Evolutionary conservation across 176 grass and related monocot genomes (phyloP), one percentile per base, ranked within the genome.

Genomic region (Canna indica): DNA sequence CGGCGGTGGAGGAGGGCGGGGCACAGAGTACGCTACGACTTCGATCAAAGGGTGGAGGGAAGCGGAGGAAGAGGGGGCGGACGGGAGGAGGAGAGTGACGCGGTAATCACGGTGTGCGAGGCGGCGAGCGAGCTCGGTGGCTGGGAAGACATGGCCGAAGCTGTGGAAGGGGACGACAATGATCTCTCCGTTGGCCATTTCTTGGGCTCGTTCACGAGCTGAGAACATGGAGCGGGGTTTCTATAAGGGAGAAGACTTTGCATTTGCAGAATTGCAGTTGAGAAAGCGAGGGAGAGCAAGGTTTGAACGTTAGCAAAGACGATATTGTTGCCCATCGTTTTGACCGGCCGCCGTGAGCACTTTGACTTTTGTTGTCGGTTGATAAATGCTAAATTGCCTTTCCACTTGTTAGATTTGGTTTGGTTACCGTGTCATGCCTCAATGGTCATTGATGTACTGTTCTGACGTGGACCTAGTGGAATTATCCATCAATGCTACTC

Each of bases 101-200:
- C 73, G 62, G 63, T 75, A 74, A 69, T 79, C 63, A 22, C 69
- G 38, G 6, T 36, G 22, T 25, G 82, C 71, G 39, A 84, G 82
- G 15, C 25, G 76, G 7, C 7, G 48, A 0, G 82, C 73, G 30
- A 79, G 82, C 35, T 70, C 75, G 10, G 75, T 69, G n/a, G 81
- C 70, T 0, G 81, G 81, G 60, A 79, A 79, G 10, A 71, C 13
- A 27, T 83, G 81, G 36, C 81, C 34, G 41, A 69, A 72, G 26
- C 45, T 31, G 6, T 50, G 75, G 34, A 78, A 68, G 3, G 81
- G 50, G 3, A 71, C 68, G 59, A 78, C 70, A 69, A 83, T 67
- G 59, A 78, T 83, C 57, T 83, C 81, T 32, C 75, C 81, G 45
- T 47, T 73, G 17, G 45, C 38, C 75, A 73, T 73, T 54, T 33